Evolutionary conservation across 352 stramenopile genomes (phyloP).

Genomic region (Globisporangium paddicum): DNA sequence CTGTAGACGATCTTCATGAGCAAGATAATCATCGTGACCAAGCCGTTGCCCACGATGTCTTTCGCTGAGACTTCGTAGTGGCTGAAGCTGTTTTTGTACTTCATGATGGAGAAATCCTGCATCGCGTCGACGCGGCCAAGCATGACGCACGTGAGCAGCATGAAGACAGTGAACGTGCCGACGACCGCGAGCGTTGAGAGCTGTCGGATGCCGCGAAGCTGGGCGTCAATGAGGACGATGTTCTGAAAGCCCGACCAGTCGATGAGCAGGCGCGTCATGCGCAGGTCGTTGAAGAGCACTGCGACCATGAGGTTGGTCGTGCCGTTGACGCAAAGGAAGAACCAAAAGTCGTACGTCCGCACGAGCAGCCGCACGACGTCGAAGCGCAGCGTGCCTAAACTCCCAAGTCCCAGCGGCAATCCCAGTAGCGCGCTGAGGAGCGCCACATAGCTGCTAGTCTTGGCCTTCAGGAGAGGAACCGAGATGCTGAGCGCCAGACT

Average conservation of each 20-base stretch:
- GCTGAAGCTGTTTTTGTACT: constrained; percentile 10
- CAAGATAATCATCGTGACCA: constrained; percentile 21
- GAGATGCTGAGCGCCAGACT: constrained; percentile 19
- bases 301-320: constrained; percentile 21
- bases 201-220: constrained; percentile 22
- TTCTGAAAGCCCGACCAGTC: constrained; percentile 29
- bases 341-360: constrained; percentile 40
- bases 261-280: constrained; percentile 18
- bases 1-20: constrained; percentile 25
- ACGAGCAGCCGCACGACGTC: constrained; percentile 28
- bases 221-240: constrained; percentile 24
- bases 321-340: constrained; percentile 25
- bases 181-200: constrained; percentile 6
- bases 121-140: constrained; percentile 15
- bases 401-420: constrained; percentile 23
- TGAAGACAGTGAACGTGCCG: constrained; percentile 12
- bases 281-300: constrained; percentile 24
- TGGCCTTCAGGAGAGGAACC: constrained; percentile 17
- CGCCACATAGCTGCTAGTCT: constrained; percentile 10
- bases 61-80: constrained; percentile 14
- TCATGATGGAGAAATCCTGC: constrained; percentile 12
- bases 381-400: constrained; percentile 25
- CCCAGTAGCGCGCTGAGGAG: constrained; percentile 17
- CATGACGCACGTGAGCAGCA: constrained; percentile 23
- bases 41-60: constrained; percentile 22